Conservation (phyloP, 108 stramenopile species). For the Mayamaea pseudoterrestris region DNA sequence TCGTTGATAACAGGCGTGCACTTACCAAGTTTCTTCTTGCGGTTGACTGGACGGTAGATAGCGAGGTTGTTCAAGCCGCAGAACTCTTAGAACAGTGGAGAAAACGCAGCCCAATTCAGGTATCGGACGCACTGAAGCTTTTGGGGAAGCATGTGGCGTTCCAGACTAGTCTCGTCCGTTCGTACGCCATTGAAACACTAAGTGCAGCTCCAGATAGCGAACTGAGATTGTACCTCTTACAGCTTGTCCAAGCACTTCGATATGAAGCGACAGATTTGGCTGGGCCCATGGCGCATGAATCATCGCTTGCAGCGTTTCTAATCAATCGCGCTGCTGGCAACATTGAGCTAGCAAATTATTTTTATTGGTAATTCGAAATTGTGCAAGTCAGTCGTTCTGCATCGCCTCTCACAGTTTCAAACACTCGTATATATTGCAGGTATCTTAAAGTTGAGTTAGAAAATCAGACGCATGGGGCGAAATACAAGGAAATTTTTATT, state of each 20-base stretch:
- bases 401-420: background rate
- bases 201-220: constrained; percentile 85
- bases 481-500: constrained; percentile 70
- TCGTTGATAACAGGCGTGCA: constrained; percentile 89
- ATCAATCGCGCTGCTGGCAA: constrained; percentile 84
- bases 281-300: constrained; percentile 4
- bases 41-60: constrained; percentile 92
- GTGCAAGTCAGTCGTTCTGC: background rate
- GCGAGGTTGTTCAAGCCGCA: constrained; percentile 89
- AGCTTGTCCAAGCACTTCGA: constrained; percentile 95
- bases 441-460: constrained; percentile 82
- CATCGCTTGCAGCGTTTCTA: constrained; percentile 82
- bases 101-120: constrained; percentile 84
- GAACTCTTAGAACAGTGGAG: constrained; percentile 93
- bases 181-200: constrained; percentile 92
- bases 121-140: constrained; percentile 94
- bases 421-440: background rate
- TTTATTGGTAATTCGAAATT: constrained; percentile 69
- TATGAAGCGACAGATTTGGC: constrained; percentile 63
- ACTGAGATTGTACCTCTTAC: constrained; percentile 88
- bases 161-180: constrained; percentile 78
- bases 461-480: constrained; percentile 71
- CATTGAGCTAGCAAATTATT: constrained; percentile 82
- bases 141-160: constrained; percentile 89
- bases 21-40: constrained; percentile 90